These are phyloP conservation scores for Mycena leptocephala DNA, from an alignment of 768 basidiomycete genomes.

Conservation along the genomic window DNA sequence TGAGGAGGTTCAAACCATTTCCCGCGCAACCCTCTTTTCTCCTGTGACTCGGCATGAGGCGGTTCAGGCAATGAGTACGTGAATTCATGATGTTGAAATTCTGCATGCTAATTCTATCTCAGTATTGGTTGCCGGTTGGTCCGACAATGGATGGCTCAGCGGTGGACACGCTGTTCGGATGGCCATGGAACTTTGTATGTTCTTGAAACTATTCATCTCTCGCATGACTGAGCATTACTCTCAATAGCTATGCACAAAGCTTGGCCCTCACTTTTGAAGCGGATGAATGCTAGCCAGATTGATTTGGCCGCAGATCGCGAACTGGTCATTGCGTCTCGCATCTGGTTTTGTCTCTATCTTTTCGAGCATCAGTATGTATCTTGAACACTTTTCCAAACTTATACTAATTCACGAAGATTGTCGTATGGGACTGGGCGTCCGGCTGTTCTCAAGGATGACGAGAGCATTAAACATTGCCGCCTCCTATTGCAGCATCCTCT, in stretches of 20 bases:
- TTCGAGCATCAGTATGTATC: conserved; percentile 92
- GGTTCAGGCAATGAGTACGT: conserved; percentile 94
- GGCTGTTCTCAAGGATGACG: conserved; percentile 93
- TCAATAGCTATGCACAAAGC: conserved; percentile 88
- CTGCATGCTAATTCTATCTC: background rate
- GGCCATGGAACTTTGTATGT: conserved; percentile 93
- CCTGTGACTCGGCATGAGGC: conserved; percentile 90
- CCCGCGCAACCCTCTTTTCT: conserved; percentile 89
- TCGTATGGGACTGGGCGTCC: conserved; percentile 97
- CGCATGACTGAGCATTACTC: background rate
- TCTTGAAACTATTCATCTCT: background rate
- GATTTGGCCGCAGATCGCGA: conserved; percentile 78
- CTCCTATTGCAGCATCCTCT: conserved; percentile 89
- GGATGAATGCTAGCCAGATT: conserved; percentile 81
- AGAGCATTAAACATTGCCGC: conserved; percentile 88
- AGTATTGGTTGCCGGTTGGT: conserved; percentile 96
- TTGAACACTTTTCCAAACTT: background rate
- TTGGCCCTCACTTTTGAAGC: conserved; percentile 86
- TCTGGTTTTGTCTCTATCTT: conserved; percentile 95
- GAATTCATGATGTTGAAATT: background rate
- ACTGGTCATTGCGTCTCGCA: conserved; percentile 86
- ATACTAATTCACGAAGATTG: conserved; percentile 67
- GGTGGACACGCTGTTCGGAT: conserved; percentile 97
- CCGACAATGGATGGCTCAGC: conserved; percentile 95
- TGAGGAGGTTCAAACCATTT: conserved; percentile 90